Evolutionary conservation across 495 filamentous ascomycete species (phyloP), one percentile per base, ranked within the genome.

Genomic region (Aspergillus panamensis): DNA sequence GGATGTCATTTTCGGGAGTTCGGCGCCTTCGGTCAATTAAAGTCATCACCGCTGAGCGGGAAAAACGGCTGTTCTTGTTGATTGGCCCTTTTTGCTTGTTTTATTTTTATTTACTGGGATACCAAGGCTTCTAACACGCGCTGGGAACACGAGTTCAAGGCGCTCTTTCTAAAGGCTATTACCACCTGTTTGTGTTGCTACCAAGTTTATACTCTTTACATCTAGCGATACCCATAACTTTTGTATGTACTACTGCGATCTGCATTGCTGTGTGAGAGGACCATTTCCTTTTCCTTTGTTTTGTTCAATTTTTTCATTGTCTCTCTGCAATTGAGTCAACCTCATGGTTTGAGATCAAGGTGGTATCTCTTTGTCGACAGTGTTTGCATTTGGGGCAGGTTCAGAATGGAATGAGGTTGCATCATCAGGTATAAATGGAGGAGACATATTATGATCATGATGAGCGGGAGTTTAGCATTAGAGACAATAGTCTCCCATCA

Each of bases 181-280:
- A 45, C 39, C 48, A 48, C 49, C 52, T 61, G 50, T 58, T 62
- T 55, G 31, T 37, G 40, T 60, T 59, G n/a, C 57, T 44, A 17
- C 13, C 19, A 54, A 48, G 33, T 31, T 58, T 49, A 40, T 53
- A 53, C 47, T 48, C 35, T 51, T 51, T 64, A 55, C 64, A 60
- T 61, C 55, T 61, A 49, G 63, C 66, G 66, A 69, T 69, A 69
- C 66, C 66, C 66, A 60, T 47, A 64, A 60, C 48, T 39, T 68
- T 52, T 55, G 55, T 47, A 44, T 55, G 47, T 58, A 55, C 55
- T 62, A 49, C 56, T 53, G 53, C 59, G 45, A 37, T 29, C 56
- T 60, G 62, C 58, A 60, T 64, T 37, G 25, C n/a, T 45, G 47
- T 45, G 31, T 45, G 40, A 47, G 39, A 40, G 32, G 13, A 30